Base-by-base conservation (phyloP, 495 filamentous ascomycete species). In the Melanomma pulvis-pyrius region DNA sequence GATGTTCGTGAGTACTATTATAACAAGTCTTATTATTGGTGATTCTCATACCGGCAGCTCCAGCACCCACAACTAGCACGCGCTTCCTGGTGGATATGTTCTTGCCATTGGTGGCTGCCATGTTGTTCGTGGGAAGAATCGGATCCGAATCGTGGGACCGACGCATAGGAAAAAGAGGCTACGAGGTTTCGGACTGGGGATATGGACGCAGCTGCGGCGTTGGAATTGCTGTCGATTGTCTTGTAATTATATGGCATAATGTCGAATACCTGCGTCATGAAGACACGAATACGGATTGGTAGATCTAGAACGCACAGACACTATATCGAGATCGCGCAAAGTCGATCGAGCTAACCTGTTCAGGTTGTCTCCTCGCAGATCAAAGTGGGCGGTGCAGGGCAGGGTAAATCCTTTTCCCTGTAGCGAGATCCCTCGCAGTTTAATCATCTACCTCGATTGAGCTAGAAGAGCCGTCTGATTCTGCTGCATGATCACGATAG, bases 61-160 rank as follows among this genome's bases (percentile, higher is more conserved):
- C 77, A 55, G 77, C 75, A 19, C 77, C 77, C 0, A 79, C 77
- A 17, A 79, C 71, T 6, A 79, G 62, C 39, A 79, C 75, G 11
- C 60, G 65, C 67, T 79, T 79, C 68, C 58, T 54, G n/a, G 54
- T 24, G 17, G 17, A 28, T 25, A 26, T 57, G n/a, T 2, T 32
- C 39, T 67, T 67, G 25, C 57, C 49, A 28, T 67, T 56, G 1
- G 30, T 32, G 17, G 56, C 32, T 12, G 49, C 57, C 64, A 67
- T 67, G 41, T 55, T 67, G 21, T 48, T 56, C 0, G 28, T 56
- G 8, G 57, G 57, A n/a, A 67, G 51, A 22, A 67, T 48, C 1
- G 64, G 64, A 11, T 67, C 51, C 11, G 50, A 49, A 36, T 24
- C 48, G 15, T 50, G 3, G 22, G 48, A 25, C 22, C 21, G 21